Evolutionary conservation across 345 rosid species (phyloP).

Genomic region (Theobroma cacao): DNA sequence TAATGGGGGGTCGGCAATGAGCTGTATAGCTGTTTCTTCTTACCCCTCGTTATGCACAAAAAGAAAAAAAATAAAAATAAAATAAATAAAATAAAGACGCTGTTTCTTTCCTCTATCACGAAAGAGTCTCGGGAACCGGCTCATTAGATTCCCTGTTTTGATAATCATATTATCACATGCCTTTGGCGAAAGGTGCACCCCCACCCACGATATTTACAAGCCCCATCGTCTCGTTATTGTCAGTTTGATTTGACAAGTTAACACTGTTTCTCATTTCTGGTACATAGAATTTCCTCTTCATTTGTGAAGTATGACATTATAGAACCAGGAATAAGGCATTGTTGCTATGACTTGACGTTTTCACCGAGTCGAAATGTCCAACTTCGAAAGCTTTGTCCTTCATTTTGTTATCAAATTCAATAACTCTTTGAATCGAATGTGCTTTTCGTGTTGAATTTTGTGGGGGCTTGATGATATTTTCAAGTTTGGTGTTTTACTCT

Average conservation of each 20-base stretch:
- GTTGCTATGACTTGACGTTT: not conserved
- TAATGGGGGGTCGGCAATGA: slow-evolving; percentile 5
- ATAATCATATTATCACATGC: slow-evolving; percentile 10
- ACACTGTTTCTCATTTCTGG: not conserved
- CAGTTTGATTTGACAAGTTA: not conserved
- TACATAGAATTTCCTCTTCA: no score
- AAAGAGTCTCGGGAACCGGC: slow-evolving; percentile 26
- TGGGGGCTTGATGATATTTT: no score
- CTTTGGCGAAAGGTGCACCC: not conserved
- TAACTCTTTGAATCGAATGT: no score
- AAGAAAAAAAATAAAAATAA: not conserved
- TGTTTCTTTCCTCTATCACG: not conserved
- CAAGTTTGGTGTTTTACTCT: no score
- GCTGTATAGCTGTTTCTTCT: not conserved
- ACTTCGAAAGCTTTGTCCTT: not conserved
- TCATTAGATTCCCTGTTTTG: slow-evolving; percentile 22
- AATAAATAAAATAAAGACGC: not conserved
- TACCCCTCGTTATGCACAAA: no score
- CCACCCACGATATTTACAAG: not conserved
- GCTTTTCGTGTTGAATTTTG: no score
- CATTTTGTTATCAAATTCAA: no score
- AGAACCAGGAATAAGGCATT: no score
- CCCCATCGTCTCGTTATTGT: not conserved
- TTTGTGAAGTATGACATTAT: no score
- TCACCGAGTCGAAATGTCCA: not conserved